Conservation (phyloP, 345 rosid genomes). For the Camelina hispida region DNA sequence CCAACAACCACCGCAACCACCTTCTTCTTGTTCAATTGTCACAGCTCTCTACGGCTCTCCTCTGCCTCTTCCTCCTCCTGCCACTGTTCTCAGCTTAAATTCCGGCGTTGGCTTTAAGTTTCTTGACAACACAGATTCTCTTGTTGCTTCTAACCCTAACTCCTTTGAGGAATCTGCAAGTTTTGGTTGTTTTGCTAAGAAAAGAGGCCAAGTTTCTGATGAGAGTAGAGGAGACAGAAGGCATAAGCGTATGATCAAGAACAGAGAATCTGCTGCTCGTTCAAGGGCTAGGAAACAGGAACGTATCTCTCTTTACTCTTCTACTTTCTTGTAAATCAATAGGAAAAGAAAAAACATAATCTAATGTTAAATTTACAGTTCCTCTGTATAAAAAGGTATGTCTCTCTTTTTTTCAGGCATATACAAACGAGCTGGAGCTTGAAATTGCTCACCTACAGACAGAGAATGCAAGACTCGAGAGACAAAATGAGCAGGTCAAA, state of each 20-base stretch:
- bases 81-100: constrained; percentile 53
- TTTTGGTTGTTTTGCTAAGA: constrained; percentile 46
- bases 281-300: constrained; percentile 86
- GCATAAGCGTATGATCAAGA: constrained; percentile 74
- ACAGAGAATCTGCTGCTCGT: constrained; percentile 86
- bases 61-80: constrained; percentile 40
- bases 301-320: constrained; percentile 27
- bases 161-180: constrained; percentile 29
- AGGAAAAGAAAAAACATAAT: not conserved
- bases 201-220: constrained; percentile 52
- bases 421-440: constrained; percentile 60
- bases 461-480: constrained; percentile 69
- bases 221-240: constrained; percentile 50
- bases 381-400: not conserved
- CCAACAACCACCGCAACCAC: constrained; percentile 37
- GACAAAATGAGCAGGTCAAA: constrained; percentile 57
- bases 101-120: constrained; percentile 8
- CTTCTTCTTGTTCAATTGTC: constrained; percentile 1
- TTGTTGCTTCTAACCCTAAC: constrained; percentile 7
- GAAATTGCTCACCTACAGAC: constrained; percentile 51
- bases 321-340: not conserved
- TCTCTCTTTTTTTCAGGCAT: constrained; percentile 55
- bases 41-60: constrained; percentile 25
- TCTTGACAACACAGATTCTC: constrained; percentile 2
- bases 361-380: not conserved